phyloP scores from a whole-genome alignment of 2,329 filamentous ascomycete species.

The Fusarium tanahbumbuense region DNA sequence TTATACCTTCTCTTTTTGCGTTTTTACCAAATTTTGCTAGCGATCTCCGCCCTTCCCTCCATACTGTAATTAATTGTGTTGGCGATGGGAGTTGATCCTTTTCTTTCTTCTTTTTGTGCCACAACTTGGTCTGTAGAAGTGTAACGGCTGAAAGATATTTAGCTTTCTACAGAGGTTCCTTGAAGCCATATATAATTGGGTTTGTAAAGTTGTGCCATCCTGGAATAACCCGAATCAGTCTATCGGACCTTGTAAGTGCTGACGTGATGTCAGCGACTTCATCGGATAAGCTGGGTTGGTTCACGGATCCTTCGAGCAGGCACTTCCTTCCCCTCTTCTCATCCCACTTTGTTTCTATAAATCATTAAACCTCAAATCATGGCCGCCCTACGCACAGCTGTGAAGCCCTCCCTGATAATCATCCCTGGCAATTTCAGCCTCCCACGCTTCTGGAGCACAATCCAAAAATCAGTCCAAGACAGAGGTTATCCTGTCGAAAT shows the following conservation, averaged over 20 bases:
- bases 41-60: too few species aligned
- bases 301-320: not conserved
- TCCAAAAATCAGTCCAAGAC: not conserved
- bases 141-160: rapidly evolving
- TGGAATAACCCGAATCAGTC: rapidly evolving
- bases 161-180: too few species aligned
- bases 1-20: not conserved
- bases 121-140: too few species aligned
- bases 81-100: rapidly evolving
- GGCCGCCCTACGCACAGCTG: not conserved
- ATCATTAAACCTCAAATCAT: too few species aligned
- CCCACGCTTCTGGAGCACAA: conserved; percentile 7
- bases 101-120: too few species aligned
- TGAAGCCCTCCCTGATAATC: not conserved
- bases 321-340: too few species aligned
- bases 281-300: not conserved
- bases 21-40: too few species aligned
- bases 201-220: too few species aligned
- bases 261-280: not conserved
- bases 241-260: not conserved
- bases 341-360: too few species aligned
- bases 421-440: conserved; percentile 19
- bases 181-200: too few species aligned
- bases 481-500: conserved; percentile 1
- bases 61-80: too few species aligned